These are phyloP conservation scores for Claviceps arundinis DNA, from an alignment of 2,329 filamentous ascomycete genomes.

Conservation along the genomic window DNA sequence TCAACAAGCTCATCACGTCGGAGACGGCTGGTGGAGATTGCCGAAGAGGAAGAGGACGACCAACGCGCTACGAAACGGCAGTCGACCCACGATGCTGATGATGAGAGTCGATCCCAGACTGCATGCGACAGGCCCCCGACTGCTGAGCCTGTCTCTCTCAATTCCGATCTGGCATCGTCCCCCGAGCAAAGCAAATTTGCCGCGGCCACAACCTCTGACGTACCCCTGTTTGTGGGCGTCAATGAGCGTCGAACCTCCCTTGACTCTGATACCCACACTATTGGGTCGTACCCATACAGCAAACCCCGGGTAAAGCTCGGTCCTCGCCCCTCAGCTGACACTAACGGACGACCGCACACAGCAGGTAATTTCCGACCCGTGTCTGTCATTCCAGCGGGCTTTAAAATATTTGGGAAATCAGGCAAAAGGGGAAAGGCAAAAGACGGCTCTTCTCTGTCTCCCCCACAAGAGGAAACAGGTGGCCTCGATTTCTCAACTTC, in stretches of 20 bases:
- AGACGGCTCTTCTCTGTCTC: slow-evolving; percentile 10
- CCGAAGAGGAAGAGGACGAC: slow-evolving; percentile 81
- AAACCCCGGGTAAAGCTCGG: slow-evolving; percentile 83
- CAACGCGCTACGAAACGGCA: slow-evolving; percentile 44
- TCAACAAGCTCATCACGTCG: slow-evolving; percentile 68
- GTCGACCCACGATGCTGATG: slow-evolving; percentile 34
- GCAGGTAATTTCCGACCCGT: slow-evolving; percentile 55
- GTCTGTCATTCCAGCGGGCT: slow-evolving; percentile 66
- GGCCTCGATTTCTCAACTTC: slow-evolving; percentile 21
- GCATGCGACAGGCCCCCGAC: slow-evolving; percentile 13
- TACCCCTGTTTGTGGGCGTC: slow-evolving; percentile 37
- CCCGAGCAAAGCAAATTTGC: slow-evolving; percentile 38
- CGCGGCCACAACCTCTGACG: slow-evolving; percentile 30
- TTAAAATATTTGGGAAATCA: slow-evolving; percentile 54
- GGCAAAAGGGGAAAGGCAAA: slow-evolving; percentile 31
- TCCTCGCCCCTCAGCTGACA: slow-evolving; percentile 65
- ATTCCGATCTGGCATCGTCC: slow-evolving; percentile 36
- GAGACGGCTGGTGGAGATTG: slow-evolving; percentile 76
- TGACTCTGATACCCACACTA: slow-evolving; percentile 36
- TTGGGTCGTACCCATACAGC: slow-evolving; percentile 30
- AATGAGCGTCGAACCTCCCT: slow-evolving; percentile 31
- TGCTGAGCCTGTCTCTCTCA: slow-evolving; percentile 31
- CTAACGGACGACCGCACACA: slow-evolving; percentile 46
- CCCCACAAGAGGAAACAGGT: slow-evolving; percentile 23
- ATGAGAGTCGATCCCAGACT: slow-evolving; percentile 16